Percentiles rank a stretch among this genome's conserved stretches.
Conservation (phyloP, 768 basidiomycete genomes). For the Tulasnella sp. region DNA sequence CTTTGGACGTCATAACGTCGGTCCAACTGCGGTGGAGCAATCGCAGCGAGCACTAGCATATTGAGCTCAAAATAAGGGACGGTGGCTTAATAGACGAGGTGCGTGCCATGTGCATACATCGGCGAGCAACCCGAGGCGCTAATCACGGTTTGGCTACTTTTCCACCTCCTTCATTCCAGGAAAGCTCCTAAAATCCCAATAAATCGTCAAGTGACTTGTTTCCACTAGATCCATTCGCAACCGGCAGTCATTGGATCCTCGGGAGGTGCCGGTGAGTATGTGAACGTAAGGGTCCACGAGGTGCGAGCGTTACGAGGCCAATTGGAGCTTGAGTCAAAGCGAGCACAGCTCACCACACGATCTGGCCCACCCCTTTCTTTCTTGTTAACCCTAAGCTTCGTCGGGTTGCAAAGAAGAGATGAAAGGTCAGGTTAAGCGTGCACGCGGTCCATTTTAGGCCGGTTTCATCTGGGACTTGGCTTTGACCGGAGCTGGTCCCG, state of each 20-base stretch:
- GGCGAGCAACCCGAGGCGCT: not conserved
- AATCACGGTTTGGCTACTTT: not conserved
- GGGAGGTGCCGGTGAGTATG: not conserved
- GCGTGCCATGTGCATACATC: not conserved
- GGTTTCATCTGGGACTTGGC: not conserved
- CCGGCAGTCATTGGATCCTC: not conserved
- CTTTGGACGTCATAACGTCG: not conserved
- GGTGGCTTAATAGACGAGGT: not conserved
- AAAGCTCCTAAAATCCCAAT: not conserved
- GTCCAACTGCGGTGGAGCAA: not conserved
- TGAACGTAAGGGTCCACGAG: not conserved
- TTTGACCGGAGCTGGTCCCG: not conserved
- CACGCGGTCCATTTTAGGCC: not conserved
- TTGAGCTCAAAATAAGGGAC: not conserved
- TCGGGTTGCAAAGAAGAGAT: not conserved
- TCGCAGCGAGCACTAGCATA: not conserved
- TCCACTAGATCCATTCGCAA: not conserved
- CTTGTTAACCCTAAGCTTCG: not conserved
- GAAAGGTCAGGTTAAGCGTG: not conserved
- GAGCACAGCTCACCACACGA: not conserved
- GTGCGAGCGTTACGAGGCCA: not conserved
- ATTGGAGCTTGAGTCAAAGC: not conserved
- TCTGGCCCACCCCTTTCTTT: not conserved
- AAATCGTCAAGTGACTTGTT: not conserved
- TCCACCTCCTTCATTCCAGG: not conserved